phyloP scores from a whole-genome alignment of 345 rosid genomes.

The Salix arbutifolia region DNA sequence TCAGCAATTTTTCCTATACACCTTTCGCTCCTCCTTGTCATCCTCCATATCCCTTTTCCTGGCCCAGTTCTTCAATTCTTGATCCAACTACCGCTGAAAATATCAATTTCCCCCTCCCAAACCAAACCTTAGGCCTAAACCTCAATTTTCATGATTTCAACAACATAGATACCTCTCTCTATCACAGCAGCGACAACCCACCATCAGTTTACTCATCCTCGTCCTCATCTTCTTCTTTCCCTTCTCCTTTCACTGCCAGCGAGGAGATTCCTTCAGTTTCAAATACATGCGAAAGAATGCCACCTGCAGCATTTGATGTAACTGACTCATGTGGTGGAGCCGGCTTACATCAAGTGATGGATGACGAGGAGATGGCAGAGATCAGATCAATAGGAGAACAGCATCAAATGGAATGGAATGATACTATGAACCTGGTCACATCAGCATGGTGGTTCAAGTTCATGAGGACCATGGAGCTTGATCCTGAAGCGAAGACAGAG shows the following conservation, averaged over 20 bases:
- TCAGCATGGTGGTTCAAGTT: slow-evolving; percentile 83
- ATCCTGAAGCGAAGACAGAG: slow-evolving; percentile 35
- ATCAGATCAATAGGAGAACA: slow-evolving; percentile 72
- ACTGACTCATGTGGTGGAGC: slow-evolving; percentile 39
- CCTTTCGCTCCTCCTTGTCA: slow-evolving; percentile 26
- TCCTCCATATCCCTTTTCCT: slow-evolving; percentile 40
- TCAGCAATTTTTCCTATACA: slow-evolving; percentile 22
- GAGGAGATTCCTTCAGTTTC: slow-evolving; percentile 15
- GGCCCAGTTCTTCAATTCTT: slow-evolving; percentile 35
- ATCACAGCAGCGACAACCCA: slow-evolving; percentile 33
- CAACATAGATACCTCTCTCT: slow-evolving; percentile 50
- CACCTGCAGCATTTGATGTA: slow-evolving; percentile 19
- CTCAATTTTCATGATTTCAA: slow-evolving; percentile 82
- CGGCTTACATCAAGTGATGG: slow-evolving; percentile 57
- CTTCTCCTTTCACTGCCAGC: slow-evolving; percentile 17
- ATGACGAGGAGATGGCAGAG: slow-evolving; percentile 66
- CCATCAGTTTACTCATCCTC: slow-evolving; percentile 40
- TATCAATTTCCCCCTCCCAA: slow-evolving; percentile 51
- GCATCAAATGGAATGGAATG: slow-evolving; percentile 80
- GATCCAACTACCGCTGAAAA: slow-evolving; percentile 21
- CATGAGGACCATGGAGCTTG: slow-evolving; percentile 52
- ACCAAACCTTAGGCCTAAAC: slow-evolving; percentile 69
- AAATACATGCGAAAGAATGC: slow-evolving; percentile 13
- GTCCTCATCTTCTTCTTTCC: slow-evolving; percentile 58
- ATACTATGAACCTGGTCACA: slow-evolving; percentile 58